A percentile compares a stretch with the other conserved stretches of the same genome.
These are phyloP conservation scores for Calonectria pseudoturangicola DNA, from an alignment of 2,329 filamentous ascomycete genomes.

Conservation along the genomic window DNA sequence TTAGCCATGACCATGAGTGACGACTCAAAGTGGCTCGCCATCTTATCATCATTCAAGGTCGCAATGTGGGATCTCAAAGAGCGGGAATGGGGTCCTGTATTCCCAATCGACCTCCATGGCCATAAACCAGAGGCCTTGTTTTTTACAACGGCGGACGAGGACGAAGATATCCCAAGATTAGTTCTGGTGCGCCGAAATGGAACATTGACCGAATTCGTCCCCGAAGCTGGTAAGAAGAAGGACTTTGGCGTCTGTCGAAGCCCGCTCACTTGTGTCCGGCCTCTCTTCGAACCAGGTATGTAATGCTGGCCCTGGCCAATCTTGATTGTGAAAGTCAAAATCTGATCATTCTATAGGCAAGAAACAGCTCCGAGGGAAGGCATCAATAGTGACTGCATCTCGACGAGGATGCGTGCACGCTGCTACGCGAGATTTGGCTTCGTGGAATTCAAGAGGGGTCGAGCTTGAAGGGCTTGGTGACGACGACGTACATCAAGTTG, in stretches of 20 bases:
- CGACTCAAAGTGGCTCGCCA: constrained; percentile 78
- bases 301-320: constrained; percentile 7
- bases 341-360: constrained; percentile 33
- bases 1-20: constrained; percentile 79
- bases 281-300: constrained; percentile 68
- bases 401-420: constrained; percentile 71
- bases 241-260: constrained; percentile 71
- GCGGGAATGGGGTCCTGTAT: constrained; percentile 72
- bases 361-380: constrained; percentile 34
- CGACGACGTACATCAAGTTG: constrained; percentile 69
- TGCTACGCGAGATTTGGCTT: constrained; percentile 62
- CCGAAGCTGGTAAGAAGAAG: constrained; percentile 63
- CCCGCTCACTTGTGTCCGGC: constrained; percentile 70
- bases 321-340: constrained; percentile 7
- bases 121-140: constrained; percentile 78
- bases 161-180: constrained; percentile 66
- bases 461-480: constrained; percentile 66
- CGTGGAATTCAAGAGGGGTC: constrained; percentile 72
- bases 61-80: constrained; percentile 78
- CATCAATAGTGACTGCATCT: constrained; percentile 67
- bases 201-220: constrained; percentile 74
- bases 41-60: constrained; percentile 76
- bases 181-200: constrained; percentile 80
- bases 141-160: constrained; percentile 70
- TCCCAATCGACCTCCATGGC: constrained; percentile 69